A percentile compares a stretch with the other conserved stretches of the same genome.
Conservation (phyloP, 768 basidiomycete species). For the Gloeostereum incarnatum region DNA sequence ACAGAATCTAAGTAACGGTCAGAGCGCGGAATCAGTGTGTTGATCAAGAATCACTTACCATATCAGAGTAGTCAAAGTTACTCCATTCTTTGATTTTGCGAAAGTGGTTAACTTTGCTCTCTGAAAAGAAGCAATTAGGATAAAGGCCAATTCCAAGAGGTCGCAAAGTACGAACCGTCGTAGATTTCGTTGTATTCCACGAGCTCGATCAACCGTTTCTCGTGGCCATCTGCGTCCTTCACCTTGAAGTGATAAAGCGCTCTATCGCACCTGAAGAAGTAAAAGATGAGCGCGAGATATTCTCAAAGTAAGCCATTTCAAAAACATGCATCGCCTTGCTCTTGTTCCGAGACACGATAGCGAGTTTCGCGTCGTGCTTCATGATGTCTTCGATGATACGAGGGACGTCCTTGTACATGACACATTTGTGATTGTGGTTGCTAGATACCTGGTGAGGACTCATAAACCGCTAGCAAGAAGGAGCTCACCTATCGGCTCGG, state of each 20-base stretch:
- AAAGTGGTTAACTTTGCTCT: background rate
- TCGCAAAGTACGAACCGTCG: no score
- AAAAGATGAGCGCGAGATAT: background rate
- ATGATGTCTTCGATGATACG: background rate
- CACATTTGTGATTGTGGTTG: background rate
- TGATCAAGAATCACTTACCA: background rate
- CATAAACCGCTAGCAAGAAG: background rate
- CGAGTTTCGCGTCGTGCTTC: no score
- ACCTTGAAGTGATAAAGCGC: no score
- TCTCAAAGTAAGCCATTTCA: background rate
- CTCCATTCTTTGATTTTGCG: background rate
- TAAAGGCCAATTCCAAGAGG: background rate
- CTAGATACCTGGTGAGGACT: background rate
- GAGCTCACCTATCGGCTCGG: background rate
- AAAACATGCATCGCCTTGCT: background rate
- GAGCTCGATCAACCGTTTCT: background rate
- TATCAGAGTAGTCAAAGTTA: background rate
- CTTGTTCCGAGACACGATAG: no score
- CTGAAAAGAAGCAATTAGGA: background rate
- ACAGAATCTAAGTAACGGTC: background rate
- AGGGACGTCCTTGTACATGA: background rate
- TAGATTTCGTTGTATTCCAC: background rate
- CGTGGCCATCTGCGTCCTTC: background rate
- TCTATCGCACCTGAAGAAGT: background rate
- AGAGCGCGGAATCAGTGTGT: background rate